Evolutionary conservation across 2,329 filamentous ascomycete species (phyloP).

Genomic region (Grosmannia huntii): DNA sequence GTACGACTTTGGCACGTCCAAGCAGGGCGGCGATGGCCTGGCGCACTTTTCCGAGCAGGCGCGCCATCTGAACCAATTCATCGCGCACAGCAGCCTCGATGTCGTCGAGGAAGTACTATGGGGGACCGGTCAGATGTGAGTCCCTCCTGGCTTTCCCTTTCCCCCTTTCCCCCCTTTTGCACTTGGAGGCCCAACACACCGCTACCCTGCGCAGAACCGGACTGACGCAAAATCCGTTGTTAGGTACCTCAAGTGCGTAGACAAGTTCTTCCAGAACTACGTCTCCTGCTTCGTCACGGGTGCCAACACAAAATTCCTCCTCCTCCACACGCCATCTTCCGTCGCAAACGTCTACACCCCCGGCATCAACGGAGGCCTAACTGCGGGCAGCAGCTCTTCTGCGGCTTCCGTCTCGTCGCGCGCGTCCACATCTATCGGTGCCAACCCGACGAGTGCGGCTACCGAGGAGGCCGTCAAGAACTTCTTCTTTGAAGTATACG

Average conservation of each 20-base stretch:
- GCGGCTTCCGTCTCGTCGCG: conserved; percentile 29
- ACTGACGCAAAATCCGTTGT: too few species aligned
- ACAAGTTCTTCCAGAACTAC: conserved; percentile 93
- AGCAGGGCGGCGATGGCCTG: conserved; percentile 86
- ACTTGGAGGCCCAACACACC: neutral
- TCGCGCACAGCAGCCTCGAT: conserved; percentile 86
- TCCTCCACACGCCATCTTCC: conserved; percentile 65
- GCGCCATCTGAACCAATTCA: conserved; percentile 92
- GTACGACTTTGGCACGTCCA: conserved; percentile 92
- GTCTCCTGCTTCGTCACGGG: conserved; percentile 91
- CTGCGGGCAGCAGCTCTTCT: conserved; percentile 12
- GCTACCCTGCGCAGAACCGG: neutral
- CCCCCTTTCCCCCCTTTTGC: too few species aligned
- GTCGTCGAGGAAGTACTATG: conserved; percentile 96
- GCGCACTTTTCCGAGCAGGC: conserved; percentile 80
- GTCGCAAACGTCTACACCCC: conserved; percentile 9
- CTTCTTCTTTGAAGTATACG: conserved; percentile 92
- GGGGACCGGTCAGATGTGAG: conserved; percentile 71
- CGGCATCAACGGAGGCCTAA: conserved; percentile 12
- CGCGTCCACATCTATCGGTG: conserved; percentile 58
- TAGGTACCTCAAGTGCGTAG: conserved; percentile 92
- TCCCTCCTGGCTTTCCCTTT: conserved; percentile 2
- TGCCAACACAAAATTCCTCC: conserved; percentile 84
- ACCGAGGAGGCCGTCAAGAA: conserved; percentile 92
- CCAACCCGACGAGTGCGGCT: conserved; percentile 76